Conservation (phyloP, 345 rosid species). For the Melastoma malabathricum region DNA sequence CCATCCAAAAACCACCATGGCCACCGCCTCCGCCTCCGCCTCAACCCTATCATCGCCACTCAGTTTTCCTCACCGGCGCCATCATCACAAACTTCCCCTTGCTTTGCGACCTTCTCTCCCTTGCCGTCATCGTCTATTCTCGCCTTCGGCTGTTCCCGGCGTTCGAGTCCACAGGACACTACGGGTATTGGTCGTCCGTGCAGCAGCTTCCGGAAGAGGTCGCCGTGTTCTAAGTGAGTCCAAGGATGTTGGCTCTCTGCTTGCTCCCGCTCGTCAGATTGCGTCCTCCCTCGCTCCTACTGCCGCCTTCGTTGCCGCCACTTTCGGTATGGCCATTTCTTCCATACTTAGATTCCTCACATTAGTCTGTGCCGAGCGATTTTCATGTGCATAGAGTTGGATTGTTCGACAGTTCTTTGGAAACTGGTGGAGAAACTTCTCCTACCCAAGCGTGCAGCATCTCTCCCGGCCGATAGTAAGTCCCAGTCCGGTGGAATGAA, state of each 20-base stretch:
- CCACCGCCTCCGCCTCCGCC: no score
- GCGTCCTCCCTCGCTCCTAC: slow-evolving; percentile 47
- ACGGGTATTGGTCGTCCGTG: no score
- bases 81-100: no score
- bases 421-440: slow-evolving; percentile 64
- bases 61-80: no score
- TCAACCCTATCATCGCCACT: no score
- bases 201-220: slow-evolving; percentile 6
- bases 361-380: not conserved
- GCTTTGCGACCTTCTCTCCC: not conserved
- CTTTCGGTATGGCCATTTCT: slow-evolving; percentile 46
- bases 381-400: not conserved
- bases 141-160: not conserved
- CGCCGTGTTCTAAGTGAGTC: slow-evolving; percentile 56
- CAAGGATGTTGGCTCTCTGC: slow-evolving; percentile 32
- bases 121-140: not conserved
- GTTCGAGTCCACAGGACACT: not conserved
- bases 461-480: slow-evolving; percentile 27
- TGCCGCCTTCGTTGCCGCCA: slow-evolving; percentile 37
- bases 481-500: slow-evolving; percentile 44
- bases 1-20: no score
- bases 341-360: not conserved
- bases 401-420: slow-evolving; percentile 67
- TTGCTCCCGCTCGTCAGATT: slow-evolving; percentile 42
- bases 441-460: slow-evolving; percentile 32